Base-by-base conservation (phyloP, 176 grass and related monocot species). In the Triticum dicoccoides region DNA sequence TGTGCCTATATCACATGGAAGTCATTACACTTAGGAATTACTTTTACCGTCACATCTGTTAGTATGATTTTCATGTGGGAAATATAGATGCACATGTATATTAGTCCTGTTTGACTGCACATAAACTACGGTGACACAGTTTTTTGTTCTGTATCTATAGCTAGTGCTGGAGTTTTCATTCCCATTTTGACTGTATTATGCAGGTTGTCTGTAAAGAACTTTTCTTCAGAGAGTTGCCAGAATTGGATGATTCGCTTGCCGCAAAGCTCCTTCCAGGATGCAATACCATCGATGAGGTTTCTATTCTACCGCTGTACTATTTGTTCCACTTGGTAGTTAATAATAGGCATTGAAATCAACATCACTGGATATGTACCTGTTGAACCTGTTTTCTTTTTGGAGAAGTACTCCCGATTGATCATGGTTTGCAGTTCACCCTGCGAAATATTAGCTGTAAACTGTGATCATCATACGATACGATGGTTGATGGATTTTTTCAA, bases 151-250 rank as follows among this genome's bases (percentile, higher is more conserved):
- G 61, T 47, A 11, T 67, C 58, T 65, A 41, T 45, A 80, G 67
- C 21, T 62, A 30, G 21, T 30, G 41, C 47, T 1, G 20, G 3
- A 21, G 32, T 20, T 17, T 82, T 77, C 86, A 51, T 38, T 78
- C 63, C 62, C 65, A 44, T 90, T 78, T 80, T 88, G 15, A 80
- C 78, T 90, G 9, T 85, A 64, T 85, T 69, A 3, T 91, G 79
- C 80, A 99, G 97, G 97, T 99, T 86, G 92, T 87, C 72, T 99
- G 97, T 86, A 99, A 99, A 87, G 97, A 99, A 56, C 97, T 99
- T 35, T 99, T 99, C 83, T 92, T 90, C 77, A 96, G 94, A 90
- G 85, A 92, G 1, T 87, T 98, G 69, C 97, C 97, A 86, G 84
- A 91, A 83, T 82, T 92, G 82, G 92, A 94, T 61, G 97, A 98